Evolutionary conservation across 2,329 filamentous ascomycete species (phyloP), one percentile per base, ranked within the genome.

Genomic region (Cytospora schulzeri): DNA sequence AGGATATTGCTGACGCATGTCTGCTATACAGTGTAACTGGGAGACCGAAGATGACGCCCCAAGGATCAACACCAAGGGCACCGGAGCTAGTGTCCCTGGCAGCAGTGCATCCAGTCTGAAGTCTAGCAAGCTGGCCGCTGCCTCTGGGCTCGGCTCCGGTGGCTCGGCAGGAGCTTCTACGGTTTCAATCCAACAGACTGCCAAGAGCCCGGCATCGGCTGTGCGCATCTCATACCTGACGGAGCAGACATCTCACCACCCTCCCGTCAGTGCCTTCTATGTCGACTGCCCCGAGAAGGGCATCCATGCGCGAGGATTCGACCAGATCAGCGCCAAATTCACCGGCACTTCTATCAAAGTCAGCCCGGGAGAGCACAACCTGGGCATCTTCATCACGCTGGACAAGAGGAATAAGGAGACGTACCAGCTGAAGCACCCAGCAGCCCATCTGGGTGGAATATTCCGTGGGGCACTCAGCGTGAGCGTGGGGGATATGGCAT

Each of bases 181-280:
- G 56, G 74, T 85, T 51, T 83, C 84, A 22, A 79, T 87, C 66
- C 78, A 81, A 67, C 82, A 82, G 71, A 76, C 78, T n/a, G 69
- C 77, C 54, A 69, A 77, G 15, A 79, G 76, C 41, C 76, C 79
- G 1, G 67, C 74, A 11, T 78, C 77, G 66, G 84, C 82, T 31
- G 85, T 97, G 70, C 91, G 90, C 70, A 87, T 99, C 70, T 97
- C 93, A 12, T 99, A 96, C 75, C 83, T 99, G 66, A 98, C 95
- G 29, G 95, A 99, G 78, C 95, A 99, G 79, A 99, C 95, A 11
- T 97, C 93, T 9, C 95, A 99, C 73, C 95, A 99, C 77, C 95
- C 95, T 38, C 95, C 95, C 12, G 94, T 99, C 69, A 98, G 94
- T 70, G 95, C 95, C 17, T 99, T 96, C 77, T 94, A 91, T 76